Evolutionary conservation across 140 eudicot genomes (phyloP).

Genomic region (Erigeron philadelphicus): DNA sequence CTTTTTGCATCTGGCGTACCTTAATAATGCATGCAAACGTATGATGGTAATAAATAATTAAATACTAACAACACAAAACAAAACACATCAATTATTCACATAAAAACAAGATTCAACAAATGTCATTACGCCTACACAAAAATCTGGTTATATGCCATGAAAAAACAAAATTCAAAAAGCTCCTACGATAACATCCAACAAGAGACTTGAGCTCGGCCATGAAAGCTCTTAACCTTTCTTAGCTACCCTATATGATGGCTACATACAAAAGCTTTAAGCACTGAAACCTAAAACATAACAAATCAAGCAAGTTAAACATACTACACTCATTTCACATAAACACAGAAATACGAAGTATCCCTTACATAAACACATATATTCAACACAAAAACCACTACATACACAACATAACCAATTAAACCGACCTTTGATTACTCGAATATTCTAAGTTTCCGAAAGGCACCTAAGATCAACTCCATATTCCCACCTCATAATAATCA

Average conservation of each 20-base stretch:
- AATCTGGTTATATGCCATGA: too few relatives aligned
- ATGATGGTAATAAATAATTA: background rate
- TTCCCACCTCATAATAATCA: background rate
- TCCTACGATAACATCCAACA: too few relatives aligned
- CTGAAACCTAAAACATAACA: constrained; percentile 2
- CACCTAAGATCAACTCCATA: background rate
- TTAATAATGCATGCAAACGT: background rate
- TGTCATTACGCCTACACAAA: background rate
- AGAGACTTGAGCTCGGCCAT: background rate
- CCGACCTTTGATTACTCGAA: background rate
- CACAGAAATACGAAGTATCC: background rate
- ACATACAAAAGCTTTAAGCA: background rate
- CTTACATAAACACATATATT: background rate
- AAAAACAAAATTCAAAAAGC: too few relatives aligned
- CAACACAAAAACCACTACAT: background rate
- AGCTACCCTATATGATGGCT: background rate
- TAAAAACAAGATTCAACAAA: background rate
- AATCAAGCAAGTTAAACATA: constrained; percentile 6
- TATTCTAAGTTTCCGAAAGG: background rate
- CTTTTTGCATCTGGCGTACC: background rate
- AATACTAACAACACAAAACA: too few relatives aligned
- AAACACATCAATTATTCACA: background rate
- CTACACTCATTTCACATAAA: constrained; percentile 14
- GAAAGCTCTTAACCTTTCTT: background rate
- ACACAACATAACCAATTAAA: background rate